Base-by-base conservation (phyloP, 495 filamentous ascomycete genomes). In the Saxophila tyrrhenica region DNA sequence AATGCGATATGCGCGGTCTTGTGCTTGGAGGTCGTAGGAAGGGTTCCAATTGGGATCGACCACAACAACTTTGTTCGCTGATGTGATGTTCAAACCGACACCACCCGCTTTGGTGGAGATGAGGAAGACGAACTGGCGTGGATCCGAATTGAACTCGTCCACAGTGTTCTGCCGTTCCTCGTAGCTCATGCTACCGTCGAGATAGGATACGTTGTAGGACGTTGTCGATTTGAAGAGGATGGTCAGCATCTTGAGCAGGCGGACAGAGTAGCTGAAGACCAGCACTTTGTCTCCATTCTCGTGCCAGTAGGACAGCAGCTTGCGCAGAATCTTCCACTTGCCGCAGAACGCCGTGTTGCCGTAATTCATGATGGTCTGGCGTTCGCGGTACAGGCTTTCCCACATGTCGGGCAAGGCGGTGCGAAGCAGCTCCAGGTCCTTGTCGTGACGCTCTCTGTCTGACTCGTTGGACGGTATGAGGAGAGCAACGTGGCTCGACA, bases 11-110 rank as follows among this genome's bases (percentile, higher is more conserved):
- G 94, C 92, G 19, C 92, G 84, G 64, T 98, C 92, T 69, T 98
- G 92, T 0, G 92, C 92, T 69, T 98, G 92, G 1, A 97, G 77
- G 61, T 98, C 90, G 59, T 89, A 86, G 19, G 86, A 78, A 2
- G 92, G 92, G 55, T 98, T 98, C 92, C 92, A 98, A 63, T 96
- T 94, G 0, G 92, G 92, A 64, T 98, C 92, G 39, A 96, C 85
- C 35, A 98, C 87, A 19, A 98, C 92, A 10, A 98, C 91, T 68
- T 97, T 97, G 71, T 98, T 98, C 11, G 92, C 92, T 0, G 87
- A 91, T 2, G 92, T 95, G 65, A 98, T 98, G 64, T 98, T 98
- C 9, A 97, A 72, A 0, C 90, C 91, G 3, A 86, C 78, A 22
- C 91, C 91, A 25, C 92, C 92, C 16, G 92, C 88, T 64, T 85